Base-by-base conservation (phyloP, 495 filamentous ascomycete genomes). In the Aspergillus hancockii region DNA sequence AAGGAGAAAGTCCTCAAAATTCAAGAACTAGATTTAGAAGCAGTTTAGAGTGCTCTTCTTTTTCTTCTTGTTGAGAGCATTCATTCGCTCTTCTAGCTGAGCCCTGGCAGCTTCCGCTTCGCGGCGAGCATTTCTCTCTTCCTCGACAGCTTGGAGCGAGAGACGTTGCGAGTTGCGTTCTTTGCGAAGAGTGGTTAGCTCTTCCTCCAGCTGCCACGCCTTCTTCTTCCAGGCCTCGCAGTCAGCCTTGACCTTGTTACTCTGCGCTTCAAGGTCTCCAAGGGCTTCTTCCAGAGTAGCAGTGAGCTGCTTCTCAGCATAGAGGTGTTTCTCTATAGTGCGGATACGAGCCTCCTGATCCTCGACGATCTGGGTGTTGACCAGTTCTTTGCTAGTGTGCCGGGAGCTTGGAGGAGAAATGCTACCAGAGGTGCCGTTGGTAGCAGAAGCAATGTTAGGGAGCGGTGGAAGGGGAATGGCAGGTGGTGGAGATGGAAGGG, bases 41-140 rank as follows among this genome's bases (percentile, higher is more conserved):
- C 94, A 98, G 77, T 96, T 97, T 66, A 98, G 85, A 31, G 88
- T 90, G 68, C 91, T 89, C 85, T 94, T 94, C 86, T 97, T 96
- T 81, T 93, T 96, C 77, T 92, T 92, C 72, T 84, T 85, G 70
- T 86, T 89, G 67, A 96, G 86, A n/a, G 85, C 88, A 58, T 89
- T 88, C 93, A 98, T 97, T 13, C 92, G 82, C 78, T 95, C 91
- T 74, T 98, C 94, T 4, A 98, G 82, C 66, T 95, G 88, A 18
- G 86, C 89, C 54, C 90, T 78, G 38, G 95, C 95, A 65, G 87
- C 83, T 75, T 98, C 94, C 25, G 95, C 92, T 63, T 96, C 90
- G 49, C 85, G 79, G 19, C 95, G 81, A 66, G 92, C 92, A 70
- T 86, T 89, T 34, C 92, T 81, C 79, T 97, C 95, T 68, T 98